Base-by-base conservation (phyloP, 768 basidiomycete genomes). In the Mycena rebaudengoi region DNA sequence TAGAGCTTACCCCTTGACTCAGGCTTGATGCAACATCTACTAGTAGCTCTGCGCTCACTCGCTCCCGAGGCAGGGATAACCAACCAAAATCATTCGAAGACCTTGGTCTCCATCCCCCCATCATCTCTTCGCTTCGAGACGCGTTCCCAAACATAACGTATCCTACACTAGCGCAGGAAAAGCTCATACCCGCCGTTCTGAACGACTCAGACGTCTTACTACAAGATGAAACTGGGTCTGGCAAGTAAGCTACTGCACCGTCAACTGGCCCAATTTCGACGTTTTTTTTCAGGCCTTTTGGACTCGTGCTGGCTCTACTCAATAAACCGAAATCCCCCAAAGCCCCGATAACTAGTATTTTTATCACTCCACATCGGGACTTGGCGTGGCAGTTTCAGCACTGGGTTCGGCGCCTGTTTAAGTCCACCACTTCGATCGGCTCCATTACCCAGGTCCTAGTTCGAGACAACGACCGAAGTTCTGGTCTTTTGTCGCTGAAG, bases 341-440 rank as follows among this genome's bases (percentile, higher is more conserved):
- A 50, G 69, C 75, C 20, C 68, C 74, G 25, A 83, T 87, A 28
- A 85, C 85, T 4, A 82, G 88, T 13, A 78, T 92, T 37, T 76
- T 91, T 20, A 77, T 93, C 37, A 89, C 91, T 8, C 91, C 91
- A 11, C 91, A 93, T 73, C 80, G 86, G 40, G 91, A 92, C 71
- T 78, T 93, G 67, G 91, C 87, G 4, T 82, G 83, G 67, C 91
- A 93, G 72, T 80, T 88, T 51, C 73, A 82, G 46, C 80, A 87
- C 52, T 93, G 91, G 91, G 83, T 90, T 37, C 76, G 87, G 64
- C 78, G 79, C 49, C 80, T 91, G 66, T 76, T 79, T 26, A 67
- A 71, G 28, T 69, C 73, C 3, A 69, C 78, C 50, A 75, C 73
- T 30, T 68, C 77, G 16, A 72, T 88, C 48, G 62, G 76, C 4